Base-by-base conservation (phyloP, 495 filamentous ascomycete genomes). In the Podospora appendiculata region DNA sequence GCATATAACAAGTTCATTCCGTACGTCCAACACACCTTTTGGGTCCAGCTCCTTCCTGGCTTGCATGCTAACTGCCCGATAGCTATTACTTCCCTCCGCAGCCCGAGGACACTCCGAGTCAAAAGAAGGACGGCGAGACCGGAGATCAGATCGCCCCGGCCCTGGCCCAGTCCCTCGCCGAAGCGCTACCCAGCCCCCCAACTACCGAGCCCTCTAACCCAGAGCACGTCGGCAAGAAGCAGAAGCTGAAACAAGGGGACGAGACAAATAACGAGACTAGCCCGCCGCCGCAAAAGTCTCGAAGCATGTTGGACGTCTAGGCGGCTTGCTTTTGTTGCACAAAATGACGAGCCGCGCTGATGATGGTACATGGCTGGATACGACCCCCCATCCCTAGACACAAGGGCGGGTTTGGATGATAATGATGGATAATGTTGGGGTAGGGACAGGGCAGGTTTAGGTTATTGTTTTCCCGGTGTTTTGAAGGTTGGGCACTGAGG, bases 1-100 rank as follows among this genome's bases (percentile, higher is more conserved):
- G 86, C 84, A 12, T 96, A 96, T 64, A 71, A 80, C 19, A 56
- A 79, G 40, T 62, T 69, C 38, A 66, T 93, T 16, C 88, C 92
- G 90, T 94, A 63, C 78, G 88, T 79, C 9, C 47, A 34, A 34
- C 18, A 10, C 9, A 5, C 6, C 16, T 13, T 17, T 17, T 35
- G 34, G 25, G 11, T n/a, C 12, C 19, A 33, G 33, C 48, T 33
- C 11, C 17, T 42, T 36, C 41, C 0, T 17, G 10, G 19, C 38
- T 17, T 11, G 8, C 11, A 5, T 18, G 16, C 10, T 12, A 10
- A 33, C 12, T 13, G 10, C 13, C 43, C 5, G 17, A 18, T 35
- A 48, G 33, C 12, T 17, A 32, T 0, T 67, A 65, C 53, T 71
- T 75, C 52, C 70, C 69, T 1, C 70, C 70, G 4, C 55, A 69